Evolutionary conservation across 257 asterid genomes (phyloP), one percentile per base, ranked within the genome.

Genomic region (Nicotiana undulata): DNA sequence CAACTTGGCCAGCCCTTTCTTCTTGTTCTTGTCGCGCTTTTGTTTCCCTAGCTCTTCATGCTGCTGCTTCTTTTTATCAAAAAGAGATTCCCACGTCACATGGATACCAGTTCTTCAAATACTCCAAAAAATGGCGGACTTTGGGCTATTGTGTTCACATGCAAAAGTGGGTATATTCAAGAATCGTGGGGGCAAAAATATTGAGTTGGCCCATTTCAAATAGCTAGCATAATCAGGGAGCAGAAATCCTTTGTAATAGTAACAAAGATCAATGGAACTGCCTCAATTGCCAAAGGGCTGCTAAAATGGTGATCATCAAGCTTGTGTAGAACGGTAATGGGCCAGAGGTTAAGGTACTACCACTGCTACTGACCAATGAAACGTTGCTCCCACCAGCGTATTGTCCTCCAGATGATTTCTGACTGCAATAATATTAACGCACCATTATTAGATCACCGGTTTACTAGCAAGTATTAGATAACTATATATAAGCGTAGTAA

Each of bases 361-460:
- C 74, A 44, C 86, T 85, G 75, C 88, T 87, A 24, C 89, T 61
- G n/a, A 82, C 81, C 81, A 83, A 68, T 2, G 92, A 85, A 58
- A 81, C 88, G 59, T 66, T 79, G 32, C 86, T 86, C 9, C 79
- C 77, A 44, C 88, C 90, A 6, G 75, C 7, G 26, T 82, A 31
- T 81, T 76, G 81, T 9, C 85, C 84, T 82, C 90, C 96, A 24
- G 86, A 84, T 80, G 96, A 80, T 84, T 90, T 90, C 81, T 87
- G 76, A 56, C 96, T 91, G 93, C 90, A 86, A 58, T 9, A 86
- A 58, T 9, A 20, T 64, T n/a, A 84, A 51, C 6, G 0, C 17
- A 8, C 17, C 2, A 16, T 4, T 7, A 51, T 13, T 51, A 51
- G 18, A 51, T 51, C 18, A 51, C 56, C 4, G 17, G 1, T 51